phyloP scores from a whole-genome alignment of 495 filamentous ascomycete genomes.

The Podospora appendiculata region DNA sequence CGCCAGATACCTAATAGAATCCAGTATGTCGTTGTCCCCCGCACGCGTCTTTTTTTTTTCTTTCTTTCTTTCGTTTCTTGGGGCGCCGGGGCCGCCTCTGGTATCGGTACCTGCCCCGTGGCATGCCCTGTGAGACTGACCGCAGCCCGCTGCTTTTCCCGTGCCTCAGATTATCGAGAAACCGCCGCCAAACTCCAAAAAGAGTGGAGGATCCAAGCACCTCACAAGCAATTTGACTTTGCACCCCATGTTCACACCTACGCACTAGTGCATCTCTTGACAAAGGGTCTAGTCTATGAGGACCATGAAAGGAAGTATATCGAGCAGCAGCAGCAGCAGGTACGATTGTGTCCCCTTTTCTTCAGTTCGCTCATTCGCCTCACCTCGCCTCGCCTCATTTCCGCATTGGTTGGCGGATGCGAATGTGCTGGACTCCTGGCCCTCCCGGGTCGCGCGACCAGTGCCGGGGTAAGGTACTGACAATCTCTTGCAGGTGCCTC shows the following conservation, averaged over 20 bases:
- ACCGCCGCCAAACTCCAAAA: constrained; percentile 75
- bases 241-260: constrained; percentile 68
- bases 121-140: constrained; percentile 23
- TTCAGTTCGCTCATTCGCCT: not conserved
- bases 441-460: constrained; percentile 16
- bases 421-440: constrained; percentile 13
- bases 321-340: constrained; percentile 17
- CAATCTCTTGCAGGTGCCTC: constrained; percentile 38
- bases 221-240: constrained; percentile 63
- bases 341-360: constrained; percentile 9
- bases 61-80: constrained; percentile 7
- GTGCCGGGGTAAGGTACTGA: constrained; percentile 28
- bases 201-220: constrained; percentile 66
- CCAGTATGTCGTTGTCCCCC: constrained; percentile 52
- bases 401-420: constrained; percentile 13
- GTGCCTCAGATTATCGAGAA: constrained; percentile 52
- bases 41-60: not conserved
- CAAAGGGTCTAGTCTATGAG: constrained; percentile 71
- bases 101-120: constrained; percentile 1
- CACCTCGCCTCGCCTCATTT: constrained; percentile 2
- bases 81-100: not conserved
- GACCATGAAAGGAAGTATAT: constrained; percentile 54
- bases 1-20: constrained; percentile 78
- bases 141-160: constrained; percentile 13
- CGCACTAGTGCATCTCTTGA: constrained; percentile 65